Base-by-base conservation (phyloP, 2,329 filamentous ascomycete species). In the Pyrenophora tritici-repentis region DNA sequence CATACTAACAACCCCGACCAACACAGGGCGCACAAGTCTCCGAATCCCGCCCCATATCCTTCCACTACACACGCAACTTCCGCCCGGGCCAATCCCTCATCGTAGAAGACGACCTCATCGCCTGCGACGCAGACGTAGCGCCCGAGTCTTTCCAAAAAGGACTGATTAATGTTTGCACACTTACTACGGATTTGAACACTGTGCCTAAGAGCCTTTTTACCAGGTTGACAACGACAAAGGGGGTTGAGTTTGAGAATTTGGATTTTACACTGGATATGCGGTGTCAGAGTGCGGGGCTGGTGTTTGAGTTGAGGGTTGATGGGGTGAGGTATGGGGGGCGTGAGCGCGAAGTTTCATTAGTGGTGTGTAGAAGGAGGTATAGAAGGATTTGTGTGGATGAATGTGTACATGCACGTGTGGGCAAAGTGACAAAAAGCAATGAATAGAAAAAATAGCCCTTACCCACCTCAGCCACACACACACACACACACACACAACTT, bases 11-110 rank as follows among this genome's bases (percentile, higher is more conserved):
- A 6, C 10, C 6, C 2, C 4, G 24, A n/a, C 50, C 43, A 5
- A 18, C 5, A 18, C 56, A 89, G 86, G 88, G 87, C 50, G 88
- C 90, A 61, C 83, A 88, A 32, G 82, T 92, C 32, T 91, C 87
- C 6, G 86, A 89, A n/a, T 77, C 85, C 1, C 80, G 83, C 1
- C 89, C 89, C 0, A 87, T 92, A 51, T 88, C 87, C 2, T 92
- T 93, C 74, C 89, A 92, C 77, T 93, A 92, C 75, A 92, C 89
- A 3, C 86, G 89, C 55, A 93, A 92, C 73, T 93, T 93, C 75
- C 84, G 88, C 1, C 88, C 88, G 0, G 86, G 87, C 0, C 89
- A 92, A 72, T 89, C 86, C 0, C 81, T 91, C 6, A 74, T 90
- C 3, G 89, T 93, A 5, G 89, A 89, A 43, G 89, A 93, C 72